Evolutionary conservation across 2,329 filamentous ascomycete species (phyloP), one percentile per base, ranked within the genome.

Genomic region (Triangularia verruculosa): DNA sequence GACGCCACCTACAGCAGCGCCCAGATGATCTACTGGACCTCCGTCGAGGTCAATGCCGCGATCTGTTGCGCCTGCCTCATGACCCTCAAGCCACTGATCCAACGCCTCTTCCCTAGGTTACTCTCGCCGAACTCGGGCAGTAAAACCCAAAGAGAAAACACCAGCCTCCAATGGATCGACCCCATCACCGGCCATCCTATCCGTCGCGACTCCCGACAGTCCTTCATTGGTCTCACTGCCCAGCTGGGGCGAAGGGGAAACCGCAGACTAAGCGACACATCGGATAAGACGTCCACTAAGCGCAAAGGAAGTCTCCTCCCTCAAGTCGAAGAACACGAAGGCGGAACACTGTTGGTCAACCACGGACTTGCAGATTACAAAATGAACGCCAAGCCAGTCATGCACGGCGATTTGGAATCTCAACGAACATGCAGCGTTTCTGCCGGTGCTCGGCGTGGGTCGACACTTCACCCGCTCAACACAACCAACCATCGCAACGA

Each of bases 71-170:
- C 76, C 39, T 76, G 73, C 67, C 71, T 76, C 51, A 75, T 76
- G 61, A 77, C 75, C 6, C 71, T 78, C 11, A 78, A 77, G 55
- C 77, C 76, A 1, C 70, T 77, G 13, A 67, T 76, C 28, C 76
- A 77, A 30, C 77, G 72, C 25, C 52, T 68, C 47, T 71, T 70
- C 62, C 70, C 70, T 4, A 52, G 60, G 12, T 52, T 70, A 1
- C 59, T 71, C 28, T 64, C 64, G 8, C 55, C 59, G 2, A 63
- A 55, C 34, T 56, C 59, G 4, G 61, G 59, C 59, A 52, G 47
- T 32, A 59, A 43, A n/a, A 59, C 39, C 34, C 25, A 12, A 52
- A 28, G 30, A 57, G 60, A 55, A 32, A 61, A 25, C 52, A 34
- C 27, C 52, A 64, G 54, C 59, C n/a, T 54, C n/a, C 20, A 30